Base-by-base conservation (phyloP, 768 basidiomycete species). In the Boletus pseudopeckii region DNA sequence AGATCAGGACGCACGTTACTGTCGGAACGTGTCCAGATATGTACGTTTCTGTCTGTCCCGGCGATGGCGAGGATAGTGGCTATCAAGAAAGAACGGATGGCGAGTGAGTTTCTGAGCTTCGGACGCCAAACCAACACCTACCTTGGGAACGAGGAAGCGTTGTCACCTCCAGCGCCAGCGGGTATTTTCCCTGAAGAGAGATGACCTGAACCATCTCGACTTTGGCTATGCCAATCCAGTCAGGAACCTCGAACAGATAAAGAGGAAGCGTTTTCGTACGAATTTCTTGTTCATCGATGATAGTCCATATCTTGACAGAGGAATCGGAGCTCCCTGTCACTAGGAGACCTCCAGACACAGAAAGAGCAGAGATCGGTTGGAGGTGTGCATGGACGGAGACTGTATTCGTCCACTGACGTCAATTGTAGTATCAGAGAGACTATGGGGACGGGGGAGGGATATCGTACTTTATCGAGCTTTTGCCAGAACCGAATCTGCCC, bases 241-340 rank as follows among this genome's bases (percentile, higher is more conserved):
- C 15, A 50, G 26, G 22, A 50, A 44, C 24, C 50, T 52, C n/a
- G 59, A 48, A 53, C 37, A 33, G 1, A 28, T 11, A 24, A 36
- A 48, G 24, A 49, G 22, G 32, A 42, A 13, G 39, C 8, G 8
- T 44, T 14, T 20, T 26, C 57, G 28, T 67, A 77, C 75, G 64
- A 63, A 48, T 47, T 61, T 72, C 53, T 54, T 61, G 55, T 51
- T 57, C 53, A 53, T 62, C 39, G 24, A 43, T 18, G 30, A 85
- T 44, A 30, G 71, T 69, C 92, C 92, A 98, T 26, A 91, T 74
- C 68, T 89, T 92, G 40, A 95, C 77, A 1, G 73, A 72, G 1
- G 85, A 82, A 68, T 98, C 94, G 0, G 94, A 96, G 15, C 89
- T 84, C 1, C 90, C 93, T 0, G 91, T 92, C 3, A 86, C 77